Percentiles rank a stretch among this genome's conserved stretches.
phyloP scores from a whole-genome alignment of 2,329 filamentous ascomycete species.

The Sporothrix pallida region DNA sequence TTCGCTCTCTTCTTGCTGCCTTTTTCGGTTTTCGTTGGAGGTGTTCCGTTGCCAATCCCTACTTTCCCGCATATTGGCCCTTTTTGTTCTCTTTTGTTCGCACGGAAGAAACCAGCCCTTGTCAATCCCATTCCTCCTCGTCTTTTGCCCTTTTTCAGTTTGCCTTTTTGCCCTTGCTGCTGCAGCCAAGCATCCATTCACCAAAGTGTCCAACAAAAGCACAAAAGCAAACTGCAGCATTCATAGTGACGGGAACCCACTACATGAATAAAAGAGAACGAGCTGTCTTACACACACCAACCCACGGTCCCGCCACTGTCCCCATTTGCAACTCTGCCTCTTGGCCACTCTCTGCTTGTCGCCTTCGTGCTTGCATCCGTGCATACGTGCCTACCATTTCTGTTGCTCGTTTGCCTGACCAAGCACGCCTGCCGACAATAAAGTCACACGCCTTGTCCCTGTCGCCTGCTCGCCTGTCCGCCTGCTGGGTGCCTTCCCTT shows the following conservation, averaged over 20 bases:
- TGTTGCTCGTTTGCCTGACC: slow-evolving; percentile 28
- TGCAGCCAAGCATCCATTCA: slow-evolving; percentile 16
- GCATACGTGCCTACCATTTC: slow-evolving; percentile 12
- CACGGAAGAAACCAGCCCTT: not conserved
- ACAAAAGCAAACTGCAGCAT: slow-evolving; percentile 22
- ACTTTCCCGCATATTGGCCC: not conserved
- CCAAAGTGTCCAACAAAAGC: not conserved
- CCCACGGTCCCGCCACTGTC: not conserved
- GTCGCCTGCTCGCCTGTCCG: not conserved
- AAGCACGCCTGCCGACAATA: slow-evolving; percentile 27
- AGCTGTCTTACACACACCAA: slow-evolving; percentile 18
- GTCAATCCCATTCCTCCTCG: not conserved
- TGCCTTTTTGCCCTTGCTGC: not conserved
- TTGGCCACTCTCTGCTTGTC: not conserved
- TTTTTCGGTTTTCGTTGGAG: not conserved
- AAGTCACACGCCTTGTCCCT: slow-evolving; percentile 26
- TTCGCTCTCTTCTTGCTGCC: not conserved
- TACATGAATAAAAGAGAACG: not conserved
- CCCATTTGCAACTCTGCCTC: not conserved
- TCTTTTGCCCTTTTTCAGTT: not conserved
- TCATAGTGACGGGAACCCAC: not conserved
- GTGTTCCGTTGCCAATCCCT: not conserved
- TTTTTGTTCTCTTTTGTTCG: not conserved
- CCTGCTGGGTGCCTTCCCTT: slow-evolving; percentile 1
- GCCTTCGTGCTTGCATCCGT: slow-evolving; percentile 22